A percentile compares a stretch with the other conserved stretches of the same genome.
Evolutionary conservation across 2,329 filamentous ascomycete species (phyloP).

Genomic region (Hymenoscyphus fructigenus): DNA sequence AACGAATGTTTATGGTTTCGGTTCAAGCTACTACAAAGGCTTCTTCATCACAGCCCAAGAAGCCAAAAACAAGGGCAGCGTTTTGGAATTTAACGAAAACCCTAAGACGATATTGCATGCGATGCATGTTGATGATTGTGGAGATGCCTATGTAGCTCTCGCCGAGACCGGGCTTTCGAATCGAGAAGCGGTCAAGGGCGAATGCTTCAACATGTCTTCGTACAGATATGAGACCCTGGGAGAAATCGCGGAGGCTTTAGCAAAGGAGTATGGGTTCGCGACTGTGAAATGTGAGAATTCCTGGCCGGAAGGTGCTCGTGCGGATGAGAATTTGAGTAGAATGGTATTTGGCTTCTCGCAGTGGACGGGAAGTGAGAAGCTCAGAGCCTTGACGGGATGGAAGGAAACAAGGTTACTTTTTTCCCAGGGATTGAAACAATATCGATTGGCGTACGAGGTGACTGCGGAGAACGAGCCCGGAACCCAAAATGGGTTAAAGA

Average conservation of each 20-base stretch:
- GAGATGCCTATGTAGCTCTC: constrained; percentile 47
- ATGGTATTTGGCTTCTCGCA: constrained; percentile 21
- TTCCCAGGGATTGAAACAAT: constrained; percentile 15
- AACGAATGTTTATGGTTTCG: constrained; percentile 48
- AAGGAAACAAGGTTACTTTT: constrained; percentile 20
- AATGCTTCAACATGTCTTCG: constrained; percentile 48
- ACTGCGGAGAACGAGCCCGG: not conserved
- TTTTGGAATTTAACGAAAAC: constrained; percentile 38
- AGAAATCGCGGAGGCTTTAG: constrained; percentile 42
- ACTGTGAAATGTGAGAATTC: constrained; percentile 27
- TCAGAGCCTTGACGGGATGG: constrained; percentile 21
- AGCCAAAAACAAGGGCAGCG: constrained; percentile 19
- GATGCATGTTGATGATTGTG: constrained; percentile 51
- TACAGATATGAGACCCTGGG: constrained; percentile 45
- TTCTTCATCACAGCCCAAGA: constrained; percentile 36
- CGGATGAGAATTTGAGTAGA: constrained; percentile 6
- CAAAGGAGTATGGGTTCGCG: constrained; percentile 42
- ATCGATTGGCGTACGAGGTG: constrained; percentile 17
- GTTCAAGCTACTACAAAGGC: constrained; percentile 39
- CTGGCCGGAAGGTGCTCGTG: constrained; percentile 3
- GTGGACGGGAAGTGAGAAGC: constrained; percentile 21
- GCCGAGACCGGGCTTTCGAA: constrained; percentile 37
- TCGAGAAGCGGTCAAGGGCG: constrained; percentile 37
- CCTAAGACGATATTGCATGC: constrained; percentile 45
- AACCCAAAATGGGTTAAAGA: not conserved